Percentiles rank a stretch among this genome's conserved stretches.
Conservation (phyloP, 1,139 yeast genomes). For the Nakaseomyces uthaithaninus region DNA sequence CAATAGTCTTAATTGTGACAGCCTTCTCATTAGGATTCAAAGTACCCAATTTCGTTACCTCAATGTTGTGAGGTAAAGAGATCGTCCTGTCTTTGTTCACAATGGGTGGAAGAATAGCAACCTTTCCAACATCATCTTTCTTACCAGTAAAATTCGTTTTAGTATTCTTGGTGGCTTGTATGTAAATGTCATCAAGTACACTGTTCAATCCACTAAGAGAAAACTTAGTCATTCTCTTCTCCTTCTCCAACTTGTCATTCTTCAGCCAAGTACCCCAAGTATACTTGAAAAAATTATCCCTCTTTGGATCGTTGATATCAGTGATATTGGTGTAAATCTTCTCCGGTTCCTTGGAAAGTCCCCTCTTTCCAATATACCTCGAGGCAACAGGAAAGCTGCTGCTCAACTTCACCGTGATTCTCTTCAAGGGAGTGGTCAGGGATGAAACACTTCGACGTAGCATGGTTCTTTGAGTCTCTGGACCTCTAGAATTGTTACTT, state of each 20-base stretch:
- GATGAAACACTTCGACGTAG: conserved; percentile 1
- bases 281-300: conserved; percentile 73
- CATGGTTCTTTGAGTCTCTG: too few relatives aligned
- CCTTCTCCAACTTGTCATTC: conserved; percentile 66
- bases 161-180: conserved; percentile 28
- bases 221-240: conserved; percentile 71
- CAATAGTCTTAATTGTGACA: conserved; percentile 56
- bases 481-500: too few relatives aligned
- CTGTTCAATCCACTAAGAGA: conserved; percentile 66
- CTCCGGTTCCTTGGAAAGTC: conserved; percentile 25
- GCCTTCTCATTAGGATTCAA: conserved; percentile 35
- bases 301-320: conserved; percentile 59
- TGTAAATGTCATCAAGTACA: conserved; percentile 39
- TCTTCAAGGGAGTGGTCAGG: not conserved
- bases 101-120: conserved; percentile 32
- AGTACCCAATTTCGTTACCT: conserved; percentile 37
- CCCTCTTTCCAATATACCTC: conserved; percentile 11
- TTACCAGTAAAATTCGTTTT: conserved; percentile 1
- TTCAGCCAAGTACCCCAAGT: conserved; percentile 94
- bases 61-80: conserved; percentile 43
- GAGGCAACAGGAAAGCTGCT: too few relatives aligned
- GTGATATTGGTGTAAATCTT: conserved; percentile 42
- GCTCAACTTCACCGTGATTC: too few relatives aligned
- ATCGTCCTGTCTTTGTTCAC: conserved; percentile 38
- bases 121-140: conserved; percentile 13